Base-by-base conservation (phyloP, 1,139 yeast genomes). In the Suhomyces wounanorum region DNA sequence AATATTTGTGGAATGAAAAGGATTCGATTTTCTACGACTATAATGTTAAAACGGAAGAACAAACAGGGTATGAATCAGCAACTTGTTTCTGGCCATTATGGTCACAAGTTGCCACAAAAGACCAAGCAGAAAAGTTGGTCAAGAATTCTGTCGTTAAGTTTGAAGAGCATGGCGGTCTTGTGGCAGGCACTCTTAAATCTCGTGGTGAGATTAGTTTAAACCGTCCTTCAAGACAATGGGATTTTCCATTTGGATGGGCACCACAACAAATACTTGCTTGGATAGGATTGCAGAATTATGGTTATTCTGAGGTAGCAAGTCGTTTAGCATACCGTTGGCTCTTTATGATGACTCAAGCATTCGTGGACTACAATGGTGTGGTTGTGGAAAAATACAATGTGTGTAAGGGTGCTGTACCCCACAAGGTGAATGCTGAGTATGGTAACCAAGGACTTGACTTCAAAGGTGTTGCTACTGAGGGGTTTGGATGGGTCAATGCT, bases 231-330 rank as follows among this genome's bases (percentile, higher is more conserved):
- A 81, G 98, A 67, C 99, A 94, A 72, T 94, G 99, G 99, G 99
- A 94, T 67, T 94, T 86, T 66, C 99, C 99, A 7, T 90, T 77
- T 64, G 99, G 98, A 5, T 94, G 99, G 99, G 97, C 99, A 0
- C 99, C 99, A 2, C 99, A 95, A 67, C 99, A 94, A 67, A 89
- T 94, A 18, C 71, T 94, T 49, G 95, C 96, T 0, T 94, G 99
- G 99, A 81, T 81, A 42, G 99, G 98, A 0, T 75, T 94, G 39
- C 64, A 68, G 33, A 82, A 85, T 51, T 94, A 94, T 64, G 96
- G 95, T 0, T 89, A 77, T 63, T 72, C 69, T 3, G 84, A 80
- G 2, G 81, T 81, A 23, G 86, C 95, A 2, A 77, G 86, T 54
- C 74, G 98, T 54, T 71, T 94, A 51, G 85, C 86, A 3, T 89